Conservation (phyloP, 768 basidiomycete species). For the Rhodocollybia butyracea region DNA sequence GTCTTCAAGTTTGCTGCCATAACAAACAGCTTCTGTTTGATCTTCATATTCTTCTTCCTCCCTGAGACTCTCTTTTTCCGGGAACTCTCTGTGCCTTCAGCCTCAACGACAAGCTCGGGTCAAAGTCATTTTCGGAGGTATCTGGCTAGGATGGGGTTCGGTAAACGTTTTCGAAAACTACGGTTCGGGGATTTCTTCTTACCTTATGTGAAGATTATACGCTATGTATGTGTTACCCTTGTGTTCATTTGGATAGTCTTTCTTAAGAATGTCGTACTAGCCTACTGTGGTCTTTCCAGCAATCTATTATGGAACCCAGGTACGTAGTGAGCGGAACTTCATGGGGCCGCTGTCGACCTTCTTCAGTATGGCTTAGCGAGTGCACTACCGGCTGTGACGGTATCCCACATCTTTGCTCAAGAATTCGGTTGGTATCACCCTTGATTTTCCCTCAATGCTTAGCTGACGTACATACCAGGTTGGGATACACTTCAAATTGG, state of each 20-base stretch:
- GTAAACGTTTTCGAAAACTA: not conserved
- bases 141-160: not conserved
- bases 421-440: not conserved
- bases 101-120: not conserved
- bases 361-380: not conserved
- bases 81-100: not conserved
- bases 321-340: not conserved
- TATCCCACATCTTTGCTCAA: slow-evolving; percentile 6
- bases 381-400: slow-evolving; percentile 3
- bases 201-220: slow-evolving; percentile 6
- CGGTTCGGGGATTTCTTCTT: not conserved
- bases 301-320: slow-evolving; percentile 3
- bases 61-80: slow-evolving; percentile 4
- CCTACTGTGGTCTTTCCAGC: slow-evolving; percentile 1
- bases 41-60: slow-evolving; percentile 6
- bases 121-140: not conserved
- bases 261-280: not conserved
- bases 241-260: not conserved
- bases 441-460: not conserved
- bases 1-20: slow-evolving; percentile 6
- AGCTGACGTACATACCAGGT: not conserved
- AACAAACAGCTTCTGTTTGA: not conserved
- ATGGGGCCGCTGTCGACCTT: not conserved
- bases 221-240: not conserved
- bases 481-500: not conserved